phyloP scores from a whole-genome alignment of 2,329 filamentous ascomycete species.

The Xylariaceae sp. region DNA sequence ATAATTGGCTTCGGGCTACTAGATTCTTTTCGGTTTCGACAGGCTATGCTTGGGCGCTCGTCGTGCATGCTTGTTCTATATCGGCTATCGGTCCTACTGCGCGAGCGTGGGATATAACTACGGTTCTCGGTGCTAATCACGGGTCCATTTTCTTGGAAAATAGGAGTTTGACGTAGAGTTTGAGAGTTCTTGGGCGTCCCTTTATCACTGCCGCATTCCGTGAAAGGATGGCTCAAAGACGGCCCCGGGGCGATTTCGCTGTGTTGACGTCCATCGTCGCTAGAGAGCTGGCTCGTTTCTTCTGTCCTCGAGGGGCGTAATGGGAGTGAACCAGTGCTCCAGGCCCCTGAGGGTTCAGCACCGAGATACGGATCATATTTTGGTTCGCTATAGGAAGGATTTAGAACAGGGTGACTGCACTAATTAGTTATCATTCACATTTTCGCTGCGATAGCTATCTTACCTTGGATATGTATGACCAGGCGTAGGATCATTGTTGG shows the following conservation, averaged over 20 bases:
- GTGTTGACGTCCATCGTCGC: background rate
- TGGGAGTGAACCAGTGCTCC: constrained; percentile 6
- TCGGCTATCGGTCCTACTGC: background rate
- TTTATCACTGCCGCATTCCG: background rate
- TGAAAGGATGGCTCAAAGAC: no score
- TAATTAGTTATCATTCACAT: background rate
- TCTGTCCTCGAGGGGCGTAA: background rate
- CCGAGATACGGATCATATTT: background rate
- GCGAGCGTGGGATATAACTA: background rate
- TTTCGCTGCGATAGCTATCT: background rate
- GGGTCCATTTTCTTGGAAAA: background rate
- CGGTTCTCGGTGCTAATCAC: background rate
- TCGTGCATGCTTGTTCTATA: background rate
- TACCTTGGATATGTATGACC: background rate
- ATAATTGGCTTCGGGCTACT: background rate
- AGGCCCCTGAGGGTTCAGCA: constrained; percentile 1
- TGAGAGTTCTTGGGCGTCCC: background rate
- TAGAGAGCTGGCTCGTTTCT: background rate
- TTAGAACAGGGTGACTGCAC: background rate
- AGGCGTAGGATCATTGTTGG: background rate
- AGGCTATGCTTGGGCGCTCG: background rate
- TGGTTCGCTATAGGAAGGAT: background rate
- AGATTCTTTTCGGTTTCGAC: background rate
- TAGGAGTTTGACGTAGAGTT: background rate
- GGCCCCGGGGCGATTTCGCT: background rate